Evolutionary conservation across 2,329 filamentous ascomycete species (phyloP).

Genomic region (Dactylellina parvicollis): DNA sequence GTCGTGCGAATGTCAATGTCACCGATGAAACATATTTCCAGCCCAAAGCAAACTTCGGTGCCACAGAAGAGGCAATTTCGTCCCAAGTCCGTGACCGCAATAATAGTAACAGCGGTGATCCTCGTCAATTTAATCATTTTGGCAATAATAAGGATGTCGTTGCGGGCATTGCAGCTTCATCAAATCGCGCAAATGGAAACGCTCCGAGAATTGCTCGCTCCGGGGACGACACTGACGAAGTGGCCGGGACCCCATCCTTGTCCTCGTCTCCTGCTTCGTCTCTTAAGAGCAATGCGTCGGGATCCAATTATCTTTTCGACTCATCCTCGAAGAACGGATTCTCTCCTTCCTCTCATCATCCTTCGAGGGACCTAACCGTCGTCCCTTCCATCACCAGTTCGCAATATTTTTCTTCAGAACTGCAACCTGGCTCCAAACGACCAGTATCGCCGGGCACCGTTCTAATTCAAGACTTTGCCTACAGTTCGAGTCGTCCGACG

Average conservation of each 20-base stretch:
- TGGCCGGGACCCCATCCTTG: constrained; percentile 27
- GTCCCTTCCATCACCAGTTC: constrained; percentile 37
- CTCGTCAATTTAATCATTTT: constrained; percentile 47
- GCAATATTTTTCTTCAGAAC: constrained; percentile 22
- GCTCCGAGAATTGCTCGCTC: constrained; percentile 40
- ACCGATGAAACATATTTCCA: constrained; percentile 17
- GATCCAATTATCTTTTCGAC: constrained; percentile 44
- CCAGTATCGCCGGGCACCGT: constrained; percentile 30
- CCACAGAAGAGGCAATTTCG: constrained; percentile 43
- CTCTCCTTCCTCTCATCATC: constrained; percentile 1
- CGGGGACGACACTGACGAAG: constrained; percentile 28
- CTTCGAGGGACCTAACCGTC: constrained; percentile 18
- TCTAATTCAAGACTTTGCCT: constrained; percentile 38
- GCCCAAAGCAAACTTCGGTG: constrained; percentile 3
- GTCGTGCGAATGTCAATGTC: constrained; percentile 26
- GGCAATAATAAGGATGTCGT: constrained; percentile 43
- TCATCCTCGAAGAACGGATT: no score
- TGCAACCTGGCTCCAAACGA: constrained; percentile 27
- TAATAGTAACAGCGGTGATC: constrained; percentile 36
- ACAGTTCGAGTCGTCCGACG: constrained; percentile 38
- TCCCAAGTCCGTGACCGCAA: constrained; percentile 42
- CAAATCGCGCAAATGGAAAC: constrained; percentile 53
- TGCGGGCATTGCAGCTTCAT: constrained; percentile 49
- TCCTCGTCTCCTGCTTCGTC: constrained; percentile 48
- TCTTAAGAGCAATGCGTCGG: constrained; percentile 49